Conservation (phyloP, 116 monocot species). For the Posidonia oceanica region DNA sequence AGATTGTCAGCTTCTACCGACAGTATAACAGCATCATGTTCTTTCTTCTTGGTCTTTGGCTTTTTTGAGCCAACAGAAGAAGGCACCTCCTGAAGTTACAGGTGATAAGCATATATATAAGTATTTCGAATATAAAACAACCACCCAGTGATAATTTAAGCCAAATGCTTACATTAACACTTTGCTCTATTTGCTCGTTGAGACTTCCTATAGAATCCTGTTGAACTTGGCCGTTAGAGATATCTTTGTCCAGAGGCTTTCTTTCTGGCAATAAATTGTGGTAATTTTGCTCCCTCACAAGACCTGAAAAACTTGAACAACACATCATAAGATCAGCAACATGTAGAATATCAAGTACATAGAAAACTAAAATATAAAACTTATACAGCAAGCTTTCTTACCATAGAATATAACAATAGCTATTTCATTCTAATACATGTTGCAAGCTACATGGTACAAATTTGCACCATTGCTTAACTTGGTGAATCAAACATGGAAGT, state of each 20-base stretch:
- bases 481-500: too few relatives aligned
- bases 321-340: slow-evolving; percentile 24
- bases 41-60: slow-evolving; percentile 78
- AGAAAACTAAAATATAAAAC: neutral
- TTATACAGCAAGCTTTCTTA: neutral
- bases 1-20: slow-evolving; percentile 28
- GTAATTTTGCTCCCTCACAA: slow-evolving; percentile 27
- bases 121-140: slow-evolving; percentile 4
- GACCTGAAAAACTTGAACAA: slow-evolving; percentile 84
- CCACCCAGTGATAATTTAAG: neutral
- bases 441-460: too few relatives aligned
- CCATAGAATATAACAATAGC: too few relatives aligned
- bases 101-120: slow-evolving; percentile 1
- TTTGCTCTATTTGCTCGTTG: slow-evolving; percentile 21
- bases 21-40: slow-evolving; percentile 23
- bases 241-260: slow-evolving; percentile 44
- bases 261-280: slow-evolving; percentile 31
- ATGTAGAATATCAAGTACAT: neutral
- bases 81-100: slow-evolving; percentile 25
- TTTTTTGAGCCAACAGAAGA: slow-evolving; percentile 45
- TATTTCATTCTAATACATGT: too few relatives aligned
- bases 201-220: slow-evolving; percentile 10
- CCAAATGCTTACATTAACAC: slow-evolving; percentile 31
- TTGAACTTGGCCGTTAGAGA: slow-evolving; percentile 16
- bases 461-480: too few relatives aligned